A percentile compares a stretch with the other conserved stretches of the same genome.
These are phyloP conservation scores for Calonectria henricotiae DNA, from an alignment of 2,329 filamentous ascomycete species.

Conservation along the genomic window DNA sequence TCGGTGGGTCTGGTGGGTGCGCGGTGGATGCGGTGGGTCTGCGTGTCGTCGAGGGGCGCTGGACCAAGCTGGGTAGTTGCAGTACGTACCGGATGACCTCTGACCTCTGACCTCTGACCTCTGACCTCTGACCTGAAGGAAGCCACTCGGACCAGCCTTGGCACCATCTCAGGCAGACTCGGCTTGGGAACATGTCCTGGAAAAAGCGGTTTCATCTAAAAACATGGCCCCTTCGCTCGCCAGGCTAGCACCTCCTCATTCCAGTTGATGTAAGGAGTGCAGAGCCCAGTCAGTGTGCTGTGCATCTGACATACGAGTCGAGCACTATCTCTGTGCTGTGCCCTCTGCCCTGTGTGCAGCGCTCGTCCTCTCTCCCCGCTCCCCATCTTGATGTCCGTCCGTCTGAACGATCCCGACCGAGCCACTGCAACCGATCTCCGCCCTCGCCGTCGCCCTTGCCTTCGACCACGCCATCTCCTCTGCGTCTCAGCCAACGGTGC, in stretches of 20 bases:
- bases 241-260: slow-evolving; percentile 33
- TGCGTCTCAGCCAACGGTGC: slow-evolving; percentile 28
- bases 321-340: slow-evolving; percentile 9
- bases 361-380: too few relatives aligned
- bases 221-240: slow-evolving; percentile 22
- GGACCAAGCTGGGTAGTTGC: slow-evolving; percentile 18
- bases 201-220: slow-evolving; percentile 38
- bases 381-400: slow-evolving; percentile 24
- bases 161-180: slow-evolving; percentile 22
- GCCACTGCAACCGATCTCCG: slow-evolving; percentile 19
- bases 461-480: slow-evolving; percentile 18
- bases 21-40: slow-evolving; percentile 25
- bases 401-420: slow-evolving; percentile 22
- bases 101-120: slow-evolving; percentile 3
- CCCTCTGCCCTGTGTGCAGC: slow-evolving; percentile 7
- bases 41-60: slow-evolving; percentile 9
- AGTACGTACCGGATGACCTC: slow-evolving; percentile 27
- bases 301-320: slow-evolving; percentile 12
- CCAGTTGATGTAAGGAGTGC: slow-evolving; percentile 23
- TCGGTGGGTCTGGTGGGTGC: slow-evolving; percentile 23
- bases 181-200: slow-evolving; percentile 16
- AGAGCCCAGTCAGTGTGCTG: slow-evolving; percentile 9
- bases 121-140: slow-evolving; percentile 30
- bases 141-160: slow-evolving; percentile 34
- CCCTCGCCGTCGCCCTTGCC: slow-evolving; percentile 10